phyloP scores from a whole-genome alignment of 768 basidiomycete species.

The Paxillus involutus region DNA sequence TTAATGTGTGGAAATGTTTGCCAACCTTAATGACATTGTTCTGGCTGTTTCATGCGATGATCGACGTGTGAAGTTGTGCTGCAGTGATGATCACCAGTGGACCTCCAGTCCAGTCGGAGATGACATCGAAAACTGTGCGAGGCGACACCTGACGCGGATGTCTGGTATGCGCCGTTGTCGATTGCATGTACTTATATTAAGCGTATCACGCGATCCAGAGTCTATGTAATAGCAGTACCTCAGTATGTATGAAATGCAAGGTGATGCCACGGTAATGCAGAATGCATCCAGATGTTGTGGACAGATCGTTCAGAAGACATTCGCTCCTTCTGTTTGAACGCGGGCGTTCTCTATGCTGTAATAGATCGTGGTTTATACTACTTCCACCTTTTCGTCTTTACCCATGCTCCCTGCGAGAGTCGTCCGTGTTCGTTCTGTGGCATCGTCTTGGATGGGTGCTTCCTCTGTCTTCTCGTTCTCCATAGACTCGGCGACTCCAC shows the following conservation, averaged over 20 bases:
- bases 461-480: neutral
- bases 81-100: neutral
- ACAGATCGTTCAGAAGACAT: too few species aligned
- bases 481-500: neutral
- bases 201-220: too few species aligned
- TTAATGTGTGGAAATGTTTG: slow-evolving; percentile 1
- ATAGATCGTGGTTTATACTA: neutral
- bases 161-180: too few species aligned
- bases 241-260: too few species aligned
- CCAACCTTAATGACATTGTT: slow-evolving; percentile 8
- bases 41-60: neutral
- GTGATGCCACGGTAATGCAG: too few species aligned
- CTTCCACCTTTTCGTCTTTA: neutral
- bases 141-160: neutral
- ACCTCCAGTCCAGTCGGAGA: neutral
- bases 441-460: neutral
- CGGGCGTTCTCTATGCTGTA: too few species aligned
- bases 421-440: slow-evolving; percentile 1
- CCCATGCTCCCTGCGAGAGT: neutral
- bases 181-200: too few species aligned
- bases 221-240: too few species aligned
- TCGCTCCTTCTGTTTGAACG: too few species aligned
- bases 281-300: too few species aligned
- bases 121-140: neutral
- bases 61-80: neutral